A percentile compares a stretch with the other conserved stretches of the same genome.
Conservation (phyloP, 1,284 basidiomycete genomes). For the Peniophora sp. region DNA sequence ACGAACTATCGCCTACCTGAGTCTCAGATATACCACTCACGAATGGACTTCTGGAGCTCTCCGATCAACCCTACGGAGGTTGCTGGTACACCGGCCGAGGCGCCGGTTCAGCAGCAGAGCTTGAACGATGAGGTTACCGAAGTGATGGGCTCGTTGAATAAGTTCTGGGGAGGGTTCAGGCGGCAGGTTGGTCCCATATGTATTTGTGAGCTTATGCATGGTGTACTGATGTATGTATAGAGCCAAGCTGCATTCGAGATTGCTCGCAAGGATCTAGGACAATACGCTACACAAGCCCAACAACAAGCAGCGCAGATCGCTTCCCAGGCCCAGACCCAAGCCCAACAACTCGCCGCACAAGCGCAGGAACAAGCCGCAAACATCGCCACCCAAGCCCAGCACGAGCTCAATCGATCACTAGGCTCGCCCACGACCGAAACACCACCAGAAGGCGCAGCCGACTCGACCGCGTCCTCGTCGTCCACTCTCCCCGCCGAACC, state of each 20-base stretch:
- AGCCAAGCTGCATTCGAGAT: slow-evolving; percentile 66
- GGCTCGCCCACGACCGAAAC: not conserved
- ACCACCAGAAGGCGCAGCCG: slow-evolving; percentile 4
- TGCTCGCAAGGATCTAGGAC: slow-evolving; percentile 71
- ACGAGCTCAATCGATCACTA: not conserved
- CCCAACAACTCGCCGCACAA: slow-evolving; percentile 19
- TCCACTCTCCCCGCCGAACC: slow-evolving; percentile 14
- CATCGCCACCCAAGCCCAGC: slow-evolving; percentile 4
- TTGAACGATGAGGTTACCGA: slow-evolving; percentile 83
- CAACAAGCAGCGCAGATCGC: slow-evolving; percentile 45
- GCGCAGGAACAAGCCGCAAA: slow-evolving; percentile 11
- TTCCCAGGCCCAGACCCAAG: slow-evolving; percentile 43
- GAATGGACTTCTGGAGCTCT: slow-evolving; percentile 72
- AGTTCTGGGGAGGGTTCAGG: slow-evolving; percentile 84
- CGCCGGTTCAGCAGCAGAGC: slow-evolving; percentile 39
- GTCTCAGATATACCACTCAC: not conserved
- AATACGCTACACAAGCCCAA: slow-evolving; percentile 78
- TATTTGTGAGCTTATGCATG: slow-evolving; percentile 5
- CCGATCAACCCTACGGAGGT: slow-evolving; percentile 26
- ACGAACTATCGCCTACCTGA: not conserved
- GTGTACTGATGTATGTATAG: too few species aligned
- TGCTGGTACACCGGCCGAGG: slow-evolving; percentile 37
- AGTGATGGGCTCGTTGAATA: slow-evolving; percentile 76
- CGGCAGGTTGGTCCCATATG: slow-evolving; percentile 57
- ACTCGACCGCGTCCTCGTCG: slow-evolving; percentile 18